Evolutionary conservation across 2,329 filamentous ascomycete genomes (phyloP), one percentile per base, ranked within the genome.

Genomic region (Ophiosphaerella korrae): DNA sequence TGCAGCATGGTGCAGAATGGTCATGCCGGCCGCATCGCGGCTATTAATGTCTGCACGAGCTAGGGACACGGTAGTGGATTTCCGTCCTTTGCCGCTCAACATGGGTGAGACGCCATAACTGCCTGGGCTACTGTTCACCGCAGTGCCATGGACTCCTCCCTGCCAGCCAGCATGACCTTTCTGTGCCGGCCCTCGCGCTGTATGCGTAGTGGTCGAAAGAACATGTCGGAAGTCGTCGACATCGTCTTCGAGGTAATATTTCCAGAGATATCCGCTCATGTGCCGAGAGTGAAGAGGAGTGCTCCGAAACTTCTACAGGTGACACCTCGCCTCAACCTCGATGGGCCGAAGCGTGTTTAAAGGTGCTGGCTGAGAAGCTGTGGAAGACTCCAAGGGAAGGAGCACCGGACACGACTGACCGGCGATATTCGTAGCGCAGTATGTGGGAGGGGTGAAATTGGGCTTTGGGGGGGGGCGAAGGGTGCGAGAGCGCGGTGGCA

Each of bases 251-350:
- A 95, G 88, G 75, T 93, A 97, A 75, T 85, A 90, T 84, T 92
- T 92, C 93, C 93, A 97, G 76, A 99, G 86, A 84, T 89, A 85
- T 81, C 92, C 88, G 88, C 90, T 97, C 93, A 97, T 94, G 86
- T 85, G 86, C 71, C 62, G 60, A 64, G 57, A 60, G 55, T 57
- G 58, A 63, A 58, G 41, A 48, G 71, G 68, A 71, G 70, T 62
- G 52, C 67, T 73, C 78, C 77, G 70, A 74, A 75, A 76, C 78
- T 80, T 84, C 82, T 77, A 78, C 81, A 78, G 75, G 50, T 75
- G 72, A 83, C 88, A 87, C 90, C 91, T 95, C 88, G 90, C 90
- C 90, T 87, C 91, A 87, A 88, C 86, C 89, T 88, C 88, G 61
- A 62, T 50, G 87, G 88, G 87, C 82, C 88, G 92, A 91, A 89